Evolutionary conservation across 139 green algal species (phyloP), one percentile per base, ranked within the genome.

Genomic region (Tetraselmis chui): DNA sequence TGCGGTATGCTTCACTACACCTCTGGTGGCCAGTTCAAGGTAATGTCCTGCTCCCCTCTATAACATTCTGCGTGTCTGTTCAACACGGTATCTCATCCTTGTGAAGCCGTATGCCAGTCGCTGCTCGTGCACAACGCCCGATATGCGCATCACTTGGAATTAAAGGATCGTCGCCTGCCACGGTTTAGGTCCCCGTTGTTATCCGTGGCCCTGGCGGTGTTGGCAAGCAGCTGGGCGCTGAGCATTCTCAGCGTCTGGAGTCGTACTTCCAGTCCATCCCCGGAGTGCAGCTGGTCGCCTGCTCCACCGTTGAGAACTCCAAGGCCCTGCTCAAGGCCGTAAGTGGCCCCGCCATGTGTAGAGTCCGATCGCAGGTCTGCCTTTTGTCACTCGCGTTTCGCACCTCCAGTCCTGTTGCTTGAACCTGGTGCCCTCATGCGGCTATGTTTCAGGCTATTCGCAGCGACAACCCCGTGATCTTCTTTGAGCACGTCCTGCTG

Each of bases 1-100:
- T 94, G 91, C 83, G 95, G 95, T 83, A 98, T 98, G 95, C 90
- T 98, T 82, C 95, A 98, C 87, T 98, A 98, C 91, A 99, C 96
- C 59, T 94, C 87, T 5, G 96, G 96, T 26, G 96, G 96, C 24
- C 96, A 99, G 90, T 99, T 93, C 91, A 97, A 96, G 88, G 89
- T 86, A 67, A 67, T 18, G 11, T 18, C 45, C 45, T 18, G 11
- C 45, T 18, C 45, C 45, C 45, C 45, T n/a, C n/a, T n/a, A n/a
- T n/a, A n/a, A n/a, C n/a, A n/a, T n/a, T n/a, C n/a, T n/a, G n/a
- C n/a, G n/a, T n/a, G n/a, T n/a, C n/a, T n/a, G n/a, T n/a, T n/a
- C n/a, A n/a, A n/a, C n/a, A n/a, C n/a, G n/a, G n/a, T n/a, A n/a
- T n/a, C n/a, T n/a, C n/a, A n/a, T n/a, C n/a, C n/a, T n/a, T n/a